Evolutionary conservation across 768 basidiomycete genomes (phyloP).

Genomic region (Lentinus brumalis): DNA sequence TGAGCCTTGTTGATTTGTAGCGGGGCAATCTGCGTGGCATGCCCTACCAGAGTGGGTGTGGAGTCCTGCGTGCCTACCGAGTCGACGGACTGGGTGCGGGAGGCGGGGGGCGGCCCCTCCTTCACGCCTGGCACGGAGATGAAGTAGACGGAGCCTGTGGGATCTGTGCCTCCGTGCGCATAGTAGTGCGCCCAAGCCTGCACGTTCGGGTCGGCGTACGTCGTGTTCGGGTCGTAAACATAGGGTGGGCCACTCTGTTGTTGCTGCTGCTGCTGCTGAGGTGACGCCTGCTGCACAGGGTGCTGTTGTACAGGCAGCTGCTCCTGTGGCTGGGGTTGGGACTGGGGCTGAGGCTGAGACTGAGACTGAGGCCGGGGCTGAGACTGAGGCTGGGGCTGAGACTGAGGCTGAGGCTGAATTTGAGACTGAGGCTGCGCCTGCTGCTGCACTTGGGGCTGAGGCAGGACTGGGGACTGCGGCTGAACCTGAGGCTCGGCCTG

Average conservation of each 20-base stretch:
- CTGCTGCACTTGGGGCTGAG: conserved; percentile 11
- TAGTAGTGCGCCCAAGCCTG: conserved; percentile 90
- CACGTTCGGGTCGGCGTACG: conserved; percentile 78
- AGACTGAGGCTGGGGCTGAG: conserved; percentile 33
- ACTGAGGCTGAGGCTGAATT: conserved; percentile 30
- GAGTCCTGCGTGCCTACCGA: neutral
- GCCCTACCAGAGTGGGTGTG: neutral
- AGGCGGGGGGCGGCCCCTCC: conserved; percentile 34
- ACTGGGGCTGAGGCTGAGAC: conserved; percentile 29
- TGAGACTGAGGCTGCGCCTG: conserved; percentile 33
- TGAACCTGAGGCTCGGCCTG: conserved; percentile 27
- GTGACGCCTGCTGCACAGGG: conserved; percentile 20
- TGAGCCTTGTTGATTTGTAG: conserved; percentile 16
- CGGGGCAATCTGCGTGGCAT: neutral
- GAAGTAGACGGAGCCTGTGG: conserved; percentile 80
- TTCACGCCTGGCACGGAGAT: conserved; percentile 75
- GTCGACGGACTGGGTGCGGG: conserved; percentile 12
- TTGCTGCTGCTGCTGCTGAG: conserved; percentile 36
- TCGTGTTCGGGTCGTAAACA: conserved; percentile 61
- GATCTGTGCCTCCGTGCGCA: conserved; percentile 73
- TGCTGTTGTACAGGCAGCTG: conserved; percentile 33
- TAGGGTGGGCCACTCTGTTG: conserved; percentile 46
- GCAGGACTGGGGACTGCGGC: neutral
- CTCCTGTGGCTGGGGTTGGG: conserved; percentile 34
- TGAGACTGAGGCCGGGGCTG: conserved; percentile 31